Evolutionary conservation across 345 rosid genomes (phyloP), one percentile per base, ranked within the genome.

Genomic region (Acer saccharum): DNA sequence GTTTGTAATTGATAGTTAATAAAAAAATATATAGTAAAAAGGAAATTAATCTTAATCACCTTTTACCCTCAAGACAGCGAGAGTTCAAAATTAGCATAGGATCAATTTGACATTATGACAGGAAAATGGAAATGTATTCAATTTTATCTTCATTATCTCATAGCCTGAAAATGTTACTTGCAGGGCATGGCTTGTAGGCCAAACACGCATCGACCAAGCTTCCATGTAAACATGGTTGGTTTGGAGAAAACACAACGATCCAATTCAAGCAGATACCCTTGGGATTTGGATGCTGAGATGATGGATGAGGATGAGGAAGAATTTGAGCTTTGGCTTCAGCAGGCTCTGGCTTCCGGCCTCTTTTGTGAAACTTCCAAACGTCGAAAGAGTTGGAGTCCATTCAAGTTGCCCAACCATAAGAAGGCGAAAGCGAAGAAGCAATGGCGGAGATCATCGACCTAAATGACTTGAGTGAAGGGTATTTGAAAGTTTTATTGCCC

Each of bases 131-230:
- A 58, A 35, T 7, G 20, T 62, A 55, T 50, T 9, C 23, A 50
- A 35, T 50, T 39, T 52, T 48, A 64, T 35, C 17, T 10, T 8
- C 35, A 1, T 39, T 55, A 61, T 69, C 57, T 55, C 57, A 35
- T 52, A 65, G 43, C 52, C 70, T 65, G 44, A 72, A 52, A 69
- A 39, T 25, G 66, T 44, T 73, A 2, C 5, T 71, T 86, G 81
- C 87, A 95, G 98, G 97, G 98, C 77, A 91, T 96, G 98, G 95
- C 91, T 2, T 94, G 98, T 80, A 84, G 97, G 85, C 98, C 98
- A n/a, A 92, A 96, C 85, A 94, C 98, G 35, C 99, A 94, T 82
- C 86, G 97, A 57, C 98, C 98, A 23, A 94, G 98, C 83, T 94
- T 94, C 89, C 97, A 90, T 70, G 97, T 96, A 72, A 96, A 96